phyloP scores from a whole-genome alignment of 768 basidiomycete species.

The Lanmaoa pseudosensibilis region DNA sequence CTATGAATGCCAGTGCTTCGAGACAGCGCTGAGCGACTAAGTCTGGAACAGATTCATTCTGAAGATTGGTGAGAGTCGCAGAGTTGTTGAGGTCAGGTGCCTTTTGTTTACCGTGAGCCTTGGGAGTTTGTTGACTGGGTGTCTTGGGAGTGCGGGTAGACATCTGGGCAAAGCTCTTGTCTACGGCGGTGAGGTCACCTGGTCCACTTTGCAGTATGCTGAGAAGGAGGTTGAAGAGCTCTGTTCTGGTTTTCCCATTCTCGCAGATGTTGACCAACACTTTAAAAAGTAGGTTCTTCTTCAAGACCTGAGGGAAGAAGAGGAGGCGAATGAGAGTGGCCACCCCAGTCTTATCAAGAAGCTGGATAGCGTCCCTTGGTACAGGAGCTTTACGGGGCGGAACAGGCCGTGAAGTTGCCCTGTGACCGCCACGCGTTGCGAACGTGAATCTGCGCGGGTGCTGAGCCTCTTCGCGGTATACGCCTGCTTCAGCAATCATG shows the following conservation, averaged over 20 bases:
- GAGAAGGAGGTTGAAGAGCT: constrained; percentile 93
- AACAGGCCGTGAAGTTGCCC: constrained; percentile 25
- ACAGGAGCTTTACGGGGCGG: constrained; percentile 50
- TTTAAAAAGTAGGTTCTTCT: constrained; percentile 82
- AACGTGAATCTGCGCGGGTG: constrained; percentile 35
- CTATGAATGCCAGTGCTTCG: constrained; percentile 87
- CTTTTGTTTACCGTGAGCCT: constrained; percentile 69
- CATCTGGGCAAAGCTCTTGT: constrained; percentile 92
- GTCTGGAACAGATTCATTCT: constrained; percentile 84
- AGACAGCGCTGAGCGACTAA: constrained; percentile 93
- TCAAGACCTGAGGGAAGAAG: constrained; percentile 93
- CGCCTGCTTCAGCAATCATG: constrained; percentile 81
- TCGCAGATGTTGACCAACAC: constrained; percentile 95
- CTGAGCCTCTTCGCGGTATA: constrained; percentile 59
- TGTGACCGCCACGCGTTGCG: constrained; percentile 32
- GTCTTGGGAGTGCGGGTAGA: constrained; percentile 69
- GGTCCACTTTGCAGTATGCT: constrained; percentile 94
- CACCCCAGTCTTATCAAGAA: constrained; percentile 87
- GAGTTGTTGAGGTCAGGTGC: constrained; percentile 52
- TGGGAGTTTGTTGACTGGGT: constrained; percentile 38
- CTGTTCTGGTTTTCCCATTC: constrained; percentile 86
- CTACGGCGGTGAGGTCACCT: constrained; percentile 87
- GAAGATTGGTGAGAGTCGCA: constrained; percentile 50
- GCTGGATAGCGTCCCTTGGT: constrained; percentile 86
- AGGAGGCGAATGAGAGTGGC: constrained; percentile 88